Evolutionary conservation across 2,329 filamentous ascomycete genomes (phyloP).

Genomic region (Mycosphaerella sp.): DNA sequence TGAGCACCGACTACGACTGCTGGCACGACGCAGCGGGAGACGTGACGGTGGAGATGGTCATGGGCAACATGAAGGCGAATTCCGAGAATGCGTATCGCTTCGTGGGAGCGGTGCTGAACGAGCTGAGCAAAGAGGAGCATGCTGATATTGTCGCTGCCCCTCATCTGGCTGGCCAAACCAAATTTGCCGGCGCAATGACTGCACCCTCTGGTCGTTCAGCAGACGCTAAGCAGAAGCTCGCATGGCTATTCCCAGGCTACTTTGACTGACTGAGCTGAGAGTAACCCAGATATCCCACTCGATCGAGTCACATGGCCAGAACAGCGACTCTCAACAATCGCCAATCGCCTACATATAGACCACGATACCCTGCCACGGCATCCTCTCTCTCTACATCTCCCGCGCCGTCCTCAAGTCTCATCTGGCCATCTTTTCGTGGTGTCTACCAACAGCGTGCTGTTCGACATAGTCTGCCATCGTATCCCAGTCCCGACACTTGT

Average conservation of each 20-base stretch:
- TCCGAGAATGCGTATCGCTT: slow-evolving; percentile 78
- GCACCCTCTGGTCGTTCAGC: slow-evolving; percentile 65
- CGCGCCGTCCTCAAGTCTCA: neutral
- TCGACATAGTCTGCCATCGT: slow-evolving; percentile 3
- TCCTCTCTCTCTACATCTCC: neutral
- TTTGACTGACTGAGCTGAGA: slow-evolving; percentile 40
- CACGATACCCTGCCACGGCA: neutral
- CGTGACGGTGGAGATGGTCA: slow-evolving; percentile 94
- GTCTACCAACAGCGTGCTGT: slow-evolving; percentile 2
- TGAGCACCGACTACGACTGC: slow-evolving; percentile 99
- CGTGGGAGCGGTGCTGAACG: slow-evolving; percentile 79
- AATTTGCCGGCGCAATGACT: slow-evolving; percentile 77
- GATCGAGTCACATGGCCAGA: neutral
- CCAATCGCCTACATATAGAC: slow-evolving; percentile 1
- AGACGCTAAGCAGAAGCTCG: slow-evolving; percentile 70
- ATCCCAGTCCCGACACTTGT: slow-evolving; percentile 30
- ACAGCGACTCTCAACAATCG: neutral
- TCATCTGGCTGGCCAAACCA: slow-evolving; percentile 69
- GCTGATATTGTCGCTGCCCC: slow-evolving; percentile 68
- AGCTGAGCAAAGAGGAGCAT: slow-evolving; percentile 72
- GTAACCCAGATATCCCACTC: neutral
- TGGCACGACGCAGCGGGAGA: slow-evolving; percentile 75
- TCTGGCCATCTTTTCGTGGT: neutral
- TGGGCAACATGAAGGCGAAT: slow-evolving; percentile 94
- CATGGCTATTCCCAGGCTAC: slow-evolving; percentile 83